A percentile compares a stretch with the other conserved stretches of the same genome.
phyloP scores from a whole-genome alignment of 257 asterid genomes.

The Thymus quinquecostatus region DNA sequence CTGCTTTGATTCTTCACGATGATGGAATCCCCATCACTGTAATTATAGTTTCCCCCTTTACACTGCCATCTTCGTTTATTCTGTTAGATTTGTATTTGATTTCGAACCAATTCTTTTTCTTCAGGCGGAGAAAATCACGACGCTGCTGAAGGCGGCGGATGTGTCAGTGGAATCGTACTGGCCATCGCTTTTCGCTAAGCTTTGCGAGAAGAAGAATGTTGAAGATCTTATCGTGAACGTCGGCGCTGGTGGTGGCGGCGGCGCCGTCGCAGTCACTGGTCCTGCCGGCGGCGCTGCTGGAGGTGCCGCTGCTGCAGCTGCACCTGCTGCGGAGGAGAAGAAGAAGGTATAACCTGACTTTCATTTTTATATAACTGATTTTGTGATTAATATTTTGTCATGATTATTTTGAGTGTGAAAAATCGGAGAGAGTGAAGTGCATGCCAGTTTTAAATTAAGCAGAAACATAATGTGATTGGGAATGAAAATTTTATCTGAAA shows the following conservation, averaged over 20 bases:
- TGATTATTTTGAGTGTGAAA: not conserved
- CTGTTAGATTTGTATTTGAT: not conserved
- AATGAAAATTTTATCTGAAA: too few species aligned
- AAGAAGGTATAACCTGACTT: conserved; percentile 45
- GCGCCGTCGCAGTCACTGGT: conserved; percentile 52
- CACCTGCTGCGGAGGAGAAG: conserved; percentile 59
- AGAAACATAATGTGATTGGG: not conserved
- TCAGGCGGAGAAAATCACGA: conserved; percentile 68
- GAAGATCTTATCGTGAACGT: conserved; percentile 63
- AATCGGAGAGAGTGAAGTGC: not conserved
- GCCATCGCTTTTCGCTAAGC: conserved; percentile 73
- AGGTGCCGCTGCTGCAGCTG: conserved; percentile 45
- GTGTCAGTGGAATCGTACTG: conserved; percentile 69
- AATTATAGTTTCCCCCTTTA: not conserved
- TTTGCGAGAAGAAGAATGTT: conserved; percentile 66
- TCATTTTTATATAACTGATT: not conserved
- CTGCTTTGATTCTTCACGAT: conserved; percentile 65
- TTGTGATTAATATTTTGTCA: not conserved
- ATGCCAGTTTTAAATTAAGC: not conserved
- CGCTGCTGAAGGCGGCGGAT: conserved; percentile 60
- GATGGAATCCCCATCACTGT: conserved; percentile 74
- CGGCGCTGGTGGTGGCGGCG: conserved; percentile 75
- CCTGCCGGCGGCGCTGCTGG: conserved; percentile 35
- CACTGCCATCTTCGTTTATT: not conserved
- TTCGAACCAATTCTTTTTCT: not conserved